Base-by-base conservation (phyloP, 179 eudicot genomes). In the Silene noctiflora region DNA sequence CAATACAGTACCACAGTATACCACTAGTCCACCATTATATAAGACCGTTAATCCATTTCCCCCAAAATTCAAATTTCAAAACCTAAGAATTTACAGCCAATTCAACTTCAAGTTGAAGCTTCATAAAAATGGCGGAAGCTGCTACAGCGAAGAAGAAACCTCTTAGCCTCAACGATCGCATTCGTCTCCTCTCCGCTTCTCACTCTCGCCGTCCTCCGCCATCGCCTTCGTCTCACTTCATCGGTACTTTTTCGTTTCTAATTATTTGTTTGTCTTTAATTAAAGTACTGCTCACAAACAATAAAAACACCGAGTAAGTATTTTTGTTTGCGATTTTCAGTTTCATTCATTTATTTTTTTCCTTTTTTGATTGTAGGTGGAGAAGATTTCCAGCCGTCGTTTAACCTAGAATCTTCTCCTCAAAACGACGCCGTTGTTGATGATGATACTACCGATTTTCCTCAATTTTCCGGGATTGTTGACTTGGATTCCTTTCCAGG, bases 81-180 rank as follows among this genome's bases (percentile, higher is more conserved):
- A 67, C 62, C 73, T 27, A 22, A 70, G 7, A 21, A 4, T 7
- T 62, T 22, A 4, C 17, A 67, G 69, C 76, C 67, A 80, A 79
- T 33, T 33, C 7, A 33, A 33, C 39, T 33, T 5, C 39, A 79
- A 69, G 63, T 72, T 33, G 44, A 65, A 24, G 21, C 55, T 46
- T 69, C 31, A 31, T 4, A 65, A 51, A 19, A 62, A 82, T 79
- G 82, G 85, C 62, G 11, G 79, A 71, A 80, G 51, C 74, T 3
- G 53, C 67, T 29, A 24, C 69, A 12, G 69, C 80, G 78, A 81
- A 79, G 83, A 81, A 84, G 73, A 81, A 83, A 75, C 86, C 94
- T 1, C 53, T 89, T 44, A 91, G 97, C 78, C 85, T 94, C 67
- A 93, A 93, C 81, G 84, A 93, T 35, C 91, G 89, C 75, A 77